Evolutionary conservation across 2,329 filamentous ascomycete species (phyloP).

Genomic region (Neodidymelliopsis sp.): DNA sequence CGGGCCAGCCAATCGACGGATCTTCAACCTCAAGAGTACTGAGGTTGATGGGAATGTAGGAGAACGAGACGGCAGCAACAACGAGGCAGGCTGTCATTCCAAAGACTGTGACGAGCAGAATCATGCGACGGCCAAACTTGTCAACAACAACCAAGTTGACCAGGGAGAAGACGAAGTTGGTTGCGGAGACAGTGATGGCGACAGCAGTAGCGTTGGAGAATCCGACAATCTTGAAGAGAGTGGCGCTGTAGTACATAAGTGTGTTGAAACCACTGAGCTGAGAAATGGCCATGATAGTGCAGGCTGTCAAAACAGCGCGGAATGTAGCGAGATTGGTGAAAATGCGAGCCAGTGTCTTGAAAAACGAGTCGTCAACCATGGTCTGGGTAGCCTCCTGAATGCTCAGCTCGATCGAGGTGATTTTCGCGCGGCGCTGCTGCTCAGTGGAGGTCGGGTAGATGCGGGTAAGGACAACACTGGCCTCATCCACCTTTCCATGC

Average conservation of each 20-base stretch:
- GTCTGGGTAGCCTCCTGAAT: conserved; percentile 42
- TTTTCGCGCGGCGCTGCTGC: conserved; percentile 37
- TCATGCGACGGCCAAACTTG: conserved; percentile 76
- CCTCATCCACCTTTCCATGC: conserved; percentile 43
- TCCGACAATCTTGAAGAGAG: conserved; percentile 65
- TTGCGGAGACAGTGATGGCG: conserved; percentile 78
- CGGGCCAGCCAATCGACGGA: conserved; percentile 42
- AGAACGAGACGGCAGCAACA: conserved; percentile 76
- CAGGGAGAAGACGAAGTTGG: conserved; percentile 84
- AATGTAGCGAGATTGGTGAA: conserved; percentile 43
- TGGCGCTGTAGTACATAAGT: conserved; percentile 76
- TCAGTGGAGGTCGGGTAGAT: conserved; percentile 44
- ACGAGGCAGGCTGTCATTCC: conserved; percentile 78
- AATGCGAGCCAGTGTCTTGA: conserved; percentile 42
- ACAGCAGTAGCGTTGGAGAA: conserved; percentile 82
- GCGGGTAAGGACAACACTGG: conserved; percentile 40
- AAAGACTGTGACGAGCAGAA: conserved; percentile 57
- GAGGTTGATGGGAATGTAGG: conserved; percentile 62
- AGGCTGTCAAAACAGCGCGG: conserved; percentile 47
- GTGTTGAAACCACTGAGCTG: conserved; percentile 66
- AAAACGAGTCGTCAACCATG: conserved; percentile 43
- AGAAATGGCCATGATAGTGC: conserved; percentile 48
- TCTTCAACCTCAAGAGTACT: conserved; percentile 43
- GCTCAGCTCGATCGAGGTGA: conserved; percentile 38
- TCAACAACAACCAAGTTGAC: conserved; percentile 80